phyloP scores from a whole-genome alignment of 345 rosid genomes.

The Populus tremula region DNA sequence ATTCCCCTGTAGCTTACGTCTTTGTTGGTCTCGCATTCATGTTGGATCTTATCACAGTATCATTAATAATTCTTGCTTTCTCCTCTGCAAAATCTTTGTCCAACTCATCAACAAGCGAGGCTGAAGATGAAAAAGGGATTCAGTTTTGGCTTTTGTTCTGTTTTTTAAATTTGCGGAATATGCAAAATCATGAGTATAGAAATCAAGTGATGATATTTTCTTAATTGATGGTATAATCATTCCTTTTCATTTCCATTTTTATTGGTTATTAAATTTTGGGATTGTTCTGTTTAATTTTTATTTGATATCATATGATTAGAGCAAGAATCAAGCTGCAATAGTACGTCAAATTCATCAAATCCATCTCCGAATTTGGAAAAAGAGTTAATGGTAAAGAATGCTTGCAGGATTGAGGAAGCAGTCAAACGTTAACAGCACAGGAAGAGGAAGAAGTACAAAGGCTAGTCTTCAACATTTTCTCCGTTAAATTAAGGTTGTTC shows the following conservation, averaged over 20 bases:
- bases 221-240: background rate
- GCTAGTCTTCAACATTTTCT: background rate
- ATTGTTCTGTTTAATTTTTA: background rate
- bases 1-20: conserved; percentile 30
- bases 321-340: background rate
- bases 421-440: background rate
- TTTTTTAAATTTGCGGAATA: background rate
- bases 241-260: background rate
- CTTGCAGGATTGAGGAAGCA: background rate
- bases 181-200: background rate
- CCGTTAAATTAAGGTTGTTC: background rate
- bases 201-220: background rate
- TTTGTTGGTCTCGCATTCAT: conserved; percentile 21
- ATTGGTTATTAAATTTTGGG: background rate
- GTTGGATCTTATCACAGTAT: conserved; percentile 18
- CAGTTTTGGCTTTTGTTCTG: background rate
- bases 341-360: background rate
- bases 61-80: conserved; percentile 32
- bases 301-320: background rate
- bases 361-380: background rate
- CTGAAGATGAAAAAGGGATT: background rate
- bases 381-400: background rate
- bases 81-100: conserved; percentile 11
- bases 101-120: background rate
- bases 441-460: too few relatives aligned